Evolutionary conservation across 2,329 filamentous ascomycete genomes (phyloP), one percentile per base, ranked within the genome.

Genomic region (Dissoconium aciculare): DNA sequence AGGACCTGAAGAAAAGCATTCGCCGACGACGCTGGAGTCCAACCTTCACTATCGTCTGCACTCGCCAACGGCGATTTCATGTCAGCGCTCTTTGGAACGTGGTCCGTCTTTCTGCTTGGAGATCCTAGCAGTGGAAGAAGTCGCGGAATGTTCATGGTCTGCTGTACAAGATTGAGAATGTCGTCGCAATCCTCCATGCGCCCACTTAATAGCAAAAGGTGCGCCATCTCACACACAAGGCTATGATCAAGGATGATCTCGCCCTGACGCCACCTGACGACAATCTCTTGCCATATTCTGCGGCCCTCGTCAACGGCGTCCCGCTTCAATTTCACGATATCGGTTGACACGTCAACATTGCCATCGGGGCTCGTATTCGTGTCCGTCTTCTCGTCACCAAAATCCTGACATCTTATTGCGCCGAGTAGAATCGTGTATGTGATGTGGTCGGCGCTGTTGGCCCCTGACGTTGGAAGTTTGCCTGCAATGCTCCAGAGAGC

Each of bases 381-480:
- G 9, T 40, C 33, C 41, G 45, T 34, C 12, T 36, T 32, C 17
- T 38, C 35, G 15, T 39, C 37, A 4, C 36, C 40, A 16, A 45
- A 28, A 3, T 45, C 43, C 8, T 63, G 52, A 26, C 61, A 54
- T 28, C 72, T 69, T 29, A 95, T 66, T 3, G 78, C 80, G 46
- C 84, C 79, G 30, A 98, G 53, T 37, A 98, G 78, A 27, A 73
- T 84, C 1, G 79, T 80, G 50, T 83, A 98, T 0, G 87, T 94
- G 32, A 69, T 46, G 41, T 62, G 55, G 55, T 91, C 71, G 3
- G 85, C 75, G 11, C 74, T 60, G 17, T 70, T 67, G 0, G 66
- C 51, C 0, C 72, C 77, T 6, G 52, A 58, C 10, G 74, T 67
- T 11, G 84, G 77, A 34, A 87, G 66, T 17, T 74, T 72, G n/a